These are phyloP conservation scores for Cladophialophora chaetospira DNA, from an alignment of 2,329 filamentous ascomycete genomes.

Conservation along the genomic window DNA sequence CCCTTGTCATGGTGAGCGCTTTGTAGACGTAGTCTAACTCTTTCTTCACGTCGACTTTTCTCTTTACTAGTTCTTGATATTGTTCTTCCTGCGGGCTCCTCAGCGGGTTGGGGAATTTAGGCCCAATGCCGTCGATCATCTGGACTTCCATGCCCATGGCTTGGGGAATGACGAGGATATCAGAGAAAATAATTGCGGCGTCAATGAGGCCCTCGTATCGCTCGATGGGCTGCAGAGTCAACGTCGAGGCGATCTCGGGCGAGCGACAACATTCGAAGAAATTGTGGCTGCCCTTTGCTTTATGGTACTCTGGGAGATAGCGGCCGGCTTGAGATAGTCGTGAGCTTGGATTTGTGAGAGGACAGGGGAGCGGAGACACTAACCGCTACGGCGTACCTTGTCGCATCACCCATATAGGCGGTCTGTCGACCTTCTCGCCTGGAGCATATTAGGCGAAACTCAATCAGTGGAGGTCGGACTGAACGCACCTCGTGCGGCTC, in stretches of 20 bases:
- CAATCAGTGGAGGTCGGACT: not conserved
- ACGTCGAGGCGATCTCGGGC: conserved; percentile 86
- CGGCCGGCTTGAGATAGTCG: conserved; percentile 70
- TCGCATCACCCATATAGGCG: conserved; percentile 99
- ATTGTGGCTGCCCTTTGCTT: conserved; percentile 85
- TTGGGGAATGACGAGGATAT: conserved; percentile 96
- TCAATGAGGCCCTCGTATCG: conserved; percentile 89
- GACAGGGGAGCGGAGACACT: conserved; percentile 22
- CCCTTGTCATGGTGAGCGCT: conserved; percentile 85
- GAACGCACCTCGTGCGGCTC: conserved; percentile 77
- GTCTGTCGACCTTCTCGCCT: conserved; percentile 85
- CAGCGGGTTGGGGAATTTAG: conserved; percentile 87
- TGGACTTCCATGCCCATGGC: conserved; percentile 98
- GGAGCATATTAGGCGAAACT: not conserved
- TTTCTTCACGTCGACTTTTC: conserved; percentile 77
- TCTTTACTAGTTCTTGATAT: conserved; percentile 74
- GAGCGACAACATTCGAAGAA: conserved; percentile 98
- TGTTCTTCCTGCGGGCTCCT: conserved; percentile 77
- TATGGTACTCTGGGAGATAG: conserved; percentile 96
- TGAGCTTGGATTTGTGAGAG: not conserved
- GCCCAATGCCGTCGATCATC: conserved; percentile 97
- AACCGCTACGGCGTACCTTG: conserved; percentile 66
- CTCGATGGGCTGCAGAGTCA: conserved; percentile 93
- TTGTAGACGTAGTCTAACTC: conserved; percentile 95
- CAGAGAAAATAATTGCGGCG: conserved; percentile 97